Evolutionary conservation across 257 asterid species (phyloP), one percentile per base, ranked within the genome.

Genomic region (Euphrasia confusa): DNA sequence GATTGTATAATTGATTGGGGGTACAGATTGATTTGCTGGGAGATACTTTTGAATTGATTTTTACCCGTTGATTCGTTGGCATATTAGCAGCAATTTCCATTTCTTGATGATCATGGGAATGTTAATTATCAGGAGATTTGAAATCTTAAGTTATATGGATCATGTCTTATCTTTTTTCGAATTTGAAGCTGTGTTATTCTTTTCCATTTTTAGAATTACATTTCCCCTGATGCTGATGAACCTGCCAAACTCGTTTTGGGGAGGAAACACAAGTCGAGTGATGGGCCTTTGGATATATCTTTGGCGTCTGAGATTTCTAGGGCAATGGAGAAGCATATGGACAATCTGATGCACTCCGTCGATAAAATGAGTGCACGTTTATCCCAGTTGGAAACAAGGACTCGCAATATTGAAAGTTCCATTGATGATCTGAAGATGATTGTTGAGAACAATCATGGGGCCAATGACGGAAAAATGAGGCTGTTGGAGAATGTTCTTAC

Each of bases 301-400:
- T 64, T 80, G 74, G 72, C 87, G 66, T 82, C 94, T 24, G 96
- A 89, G 83, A 82, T 93, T 74, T 95, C 89, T 75, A 83, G 74
- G 65, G 77, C 80, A 47, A 72, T 93, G 95, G 87, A 85, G 75
- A 89, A 83, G 74, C 77, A 93, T 76, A 80, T 80, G 72, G 96
- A 93, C 71, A 82, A 69, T 75, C 74, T 93, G 72, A 65, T 84
- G 61, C 89, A 87, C 75, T 87, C 84, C 14, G 62, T 93, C 55
- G 99, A 89, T 54, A 79, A 82, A 56, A 76, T 89, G 67, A 83
- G 86, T 80, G 95, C 94, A n/a, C 77, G 94, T 30, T 58, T 93
- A 66, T 78, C 97, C 1, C 97, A 93, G 77, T 73, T 93, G 82
- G 99, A 89, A 68, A 82, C 87, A 40, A 87, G 89, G 70, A 75